A percentile compares a stretch with the other conserved stretches of the same genome.
phyloP scores from a whole-genome alignment of 2,329 filamentous ascomycete species.

The Amphichorda felina region DNA sequence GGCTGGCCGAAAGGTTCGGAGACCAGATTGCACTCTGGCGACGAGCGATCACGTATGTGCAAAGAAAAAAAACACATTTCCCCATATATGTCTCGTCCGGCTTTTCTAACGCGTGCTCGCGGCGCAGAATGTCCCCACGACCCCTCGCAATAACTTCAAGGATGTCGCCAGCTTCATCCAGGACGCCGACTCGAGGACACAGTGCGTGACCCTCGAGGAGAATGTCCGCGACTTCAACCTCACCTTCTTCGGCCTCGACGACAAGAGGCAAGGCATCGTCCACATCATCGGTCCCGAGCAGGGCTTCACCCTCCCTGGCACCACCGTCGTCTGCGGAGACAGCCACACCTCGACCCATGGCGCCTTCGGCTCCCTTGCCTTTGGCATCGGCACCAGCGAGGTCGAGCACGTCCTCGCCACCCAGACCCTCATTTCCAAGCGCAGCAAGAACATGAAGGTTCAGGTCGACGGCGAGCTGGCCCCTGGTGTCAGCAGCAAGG shows the following conservation, averaged over 20 bases:
- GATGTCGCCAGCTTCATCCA: slow-evolving; percentile 89
- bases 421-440: slow-evolving; percentile 85
- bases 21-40: slow-evolving; percentile 92
- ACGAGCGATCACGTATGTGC: slow-evolving; percentile 86
- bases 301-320: slow-evolving; percentile 94
- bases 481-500: slow-evolving; percentile 90
- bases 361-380: slow-evolving; percentile 87
- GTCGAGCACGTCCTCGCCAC: slow-evolving; percentile 95
- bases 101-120: background rate
- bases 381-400: slow-evolving; percentile 95
- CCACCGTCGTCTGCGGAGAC: slow-evolving; percentile 95
- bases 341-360: slow-evolving; percentile 97
- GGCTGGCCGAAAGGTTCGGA: slow-evolving; percentile 74
- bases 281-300: slow-evolving; percentile 98
- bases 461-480: slow-evolving; percentile 85
- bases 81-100: background rate
- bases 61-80: too few relatives aligned
- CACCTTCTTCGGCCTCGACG: slow-evolving; percentile 92
- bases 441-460: slow-evolving; percentile 98
- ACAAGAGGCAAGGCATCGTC: slow-evolving; percentile 95
- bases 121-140: slow-evolving; percentile 78
- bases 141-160: slow-evolving; percentile 83
- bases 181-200: slow-evolving; percentile 83
- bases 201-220: slow-evolving; percentile 92
- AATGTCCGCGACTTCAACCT: slow-evolving; percentile 95